phyloP scores from a whole-genome alignment of 1,139 yeast genomes.

The Hansenula anomala region DNA sequence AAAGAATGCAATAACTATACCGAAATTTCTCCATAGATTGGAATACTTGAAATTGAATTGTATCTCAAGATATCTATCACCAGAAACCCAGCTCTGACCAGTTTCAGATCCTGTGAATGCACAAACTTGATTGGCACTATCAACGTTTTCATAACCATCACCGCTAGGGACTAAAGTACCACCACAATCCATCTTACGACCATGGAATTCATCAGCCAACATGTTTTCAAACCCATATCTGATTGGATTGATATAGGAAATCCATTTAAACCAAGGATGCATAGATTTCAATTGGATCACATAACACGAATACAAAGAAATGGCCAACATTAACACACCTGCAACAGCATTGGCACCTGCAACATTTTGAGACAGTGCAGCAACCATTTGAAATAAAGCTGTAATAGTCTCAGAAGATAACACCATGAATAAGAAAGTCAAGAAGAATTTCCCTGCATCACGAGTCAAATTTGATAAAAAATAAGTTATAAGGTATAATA shows the following conservation, averaged over 20 bases:
- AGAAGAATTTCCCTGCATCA: constrained; percentile 52
- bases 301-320: constrained; percentile 49
- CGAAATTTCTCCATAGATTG: constrained; percentile 49
- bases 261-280: constrained; percentile 68
- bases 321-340: constrained; percentile 42
- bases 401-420: constrained; percentile 37
- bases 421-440: constrained; percentile 39
- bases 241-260: constrained; percentile 52
- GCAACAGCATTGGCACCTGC: constrained; percentile 50
- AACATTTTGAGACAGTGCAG: constrained; percentile 40
- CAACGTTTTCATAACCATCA: constrained; percentile 38
- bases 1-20: constrained; percentile 34
- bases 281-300: constrained; percentile 52
- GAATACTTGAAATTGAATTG: constrained; percentile 34
- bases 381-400: constrained; percentile 44
- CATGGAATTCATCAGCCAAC: constrained; percentile 52
- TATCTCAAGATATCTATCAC: constrained; percentile 36
- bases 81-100: constrained; percentile 37
- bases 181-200: constrained; percentile 48
- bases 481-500: constrained; percentile 42
- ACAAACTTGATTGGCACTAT: constrained; percentile 41
- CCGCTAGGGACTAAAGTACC: constrained; percentile 44
- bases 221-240: constrained; percentile 53
- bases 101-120: constrained; percentile 40
- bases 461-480: constrained; percentile 46